A percentile compares a stretch with the other conserved stretches of the same genome.
phyloP scores from a whole-genome alignment of 1,284 basidiomycete species.

The Omphalotus olearius region DNA sequence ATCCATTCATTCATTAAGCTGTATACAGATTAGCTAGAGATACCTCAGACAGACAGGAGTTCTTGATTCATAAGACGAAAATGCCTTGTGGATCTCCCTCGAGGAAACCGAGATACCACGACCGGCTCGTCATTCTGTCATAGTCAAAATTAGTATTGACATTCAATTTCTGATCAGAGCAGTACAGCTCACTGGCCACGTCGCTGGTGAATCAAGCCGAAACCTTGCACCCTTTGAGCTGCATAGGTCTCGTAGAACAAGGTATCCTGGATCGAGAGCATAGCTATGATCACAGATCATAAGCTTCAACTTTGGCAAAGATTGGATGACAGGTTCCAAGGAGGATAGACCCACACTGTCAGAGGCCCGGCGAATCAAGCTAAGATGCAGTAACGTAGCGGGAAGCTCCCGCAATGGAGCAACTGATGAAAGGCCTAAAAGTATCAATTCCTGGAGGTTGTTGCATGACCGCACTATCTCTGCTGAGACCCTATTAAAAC shows the following conservation, averaged over 20 bases:
- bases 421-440: constrained; percentile 30
- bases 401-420: constrained; percentile 26
- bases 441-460: constrained; percentile 36
- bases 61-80: constrained; percentile 33
- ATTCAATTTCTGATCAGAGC: background rate
- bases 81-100: constrained; percentile 35
- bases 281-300: constrained; percentile 31
- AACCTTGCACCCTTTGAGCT: constrained; percentile 26
- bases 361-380: constrained; percentile 30
- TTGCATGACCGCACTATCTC: constrained; percentile 34
- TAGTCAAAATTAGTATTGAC: background rate
- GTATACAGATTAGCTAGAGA: too few relatives aligned
- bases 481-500: constrained; percentile 27
- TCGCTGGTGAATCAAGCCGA: constrained; percentile 23
- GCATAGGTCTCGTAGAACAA: constrained; percentile 26
- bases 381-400: constrained; percentile 33
- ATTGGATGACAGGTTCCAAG: constrained; percentile 28
- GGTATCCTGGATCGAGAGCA: constrained; percentile 21
- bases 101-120: constrained; percentile 32
- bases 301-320: constrained; percentile 31
- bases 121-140: constrained; percentile 40
- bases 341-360: constrained; percentile 17
- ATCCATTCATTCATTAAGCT: too few relatives aligned
- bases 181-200: constrained; percentile 32
- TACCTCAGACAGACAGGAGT: too few relatives aligned